Evolutionary conservation across 2,329 filamentous ascomycete species (phyloP), one percentile per base, ranked within the genome.

Genomic region (Thermomyces lanuginosus): DNA sequence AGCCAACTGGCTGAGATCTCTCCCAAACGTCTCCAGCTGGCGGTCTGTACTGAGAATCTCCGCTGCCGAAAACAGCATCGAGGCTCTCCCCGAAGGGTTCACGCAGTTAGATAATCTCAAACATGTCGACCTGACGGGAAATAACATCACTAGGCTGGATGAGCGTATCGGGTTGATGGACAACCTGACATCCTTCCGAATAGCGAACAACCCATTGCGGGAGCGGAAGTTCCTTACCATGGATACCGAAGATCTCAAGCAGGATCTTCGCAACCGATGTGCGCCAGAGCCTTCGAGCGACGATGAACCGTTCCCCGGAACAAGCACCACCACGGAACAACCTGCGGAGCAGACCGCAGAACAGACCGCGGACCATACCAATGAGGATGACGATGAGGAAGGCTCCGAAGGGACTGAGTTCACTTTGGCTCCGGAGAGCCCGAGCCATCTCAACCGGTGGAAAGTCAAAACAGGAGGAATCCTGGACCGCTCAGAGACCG

Each of bases 181-280:
- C 4, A 72, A 56, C 22, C 57, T 98, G 6, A 65, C 72, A 11
- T 74, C 74, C 45, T 66, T 95, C 21, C 72, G 75, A 4, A 61
- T 98, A 16, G 74, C 73, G 22, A 83, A 82, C n/a, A 98, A 98
- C 42, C 89, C 89, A 1, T 58, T 98, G 8, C 67, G 79, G 8
- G 83, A 93, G 46, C 83, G 78, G 46, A 92, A 83, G 46, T 82
- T 89, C 39, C 61, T 84, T 8, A 76, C 70, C 1, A 79, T 91
- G 56, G 66, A 67, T 12, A 83, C 79, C 0, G 77, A 82, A 8
- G 78, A 89, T 28, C 59, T 95, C 35, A 92, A 92, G 51, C 66
- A 69, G 21, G 70, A 74, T 22, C 56, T 93, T 22, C 65, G 68
- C 11, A 64, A 64, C 18, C 69, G 80, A 14, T 56, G 34, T 67